Percentiles rank a stretch among this genome's conserved stretches.
Evolutionary conservation across 495 filamentous ascomycete species (phyloP).

Genomic region (Viridothelium virens): DNA sequence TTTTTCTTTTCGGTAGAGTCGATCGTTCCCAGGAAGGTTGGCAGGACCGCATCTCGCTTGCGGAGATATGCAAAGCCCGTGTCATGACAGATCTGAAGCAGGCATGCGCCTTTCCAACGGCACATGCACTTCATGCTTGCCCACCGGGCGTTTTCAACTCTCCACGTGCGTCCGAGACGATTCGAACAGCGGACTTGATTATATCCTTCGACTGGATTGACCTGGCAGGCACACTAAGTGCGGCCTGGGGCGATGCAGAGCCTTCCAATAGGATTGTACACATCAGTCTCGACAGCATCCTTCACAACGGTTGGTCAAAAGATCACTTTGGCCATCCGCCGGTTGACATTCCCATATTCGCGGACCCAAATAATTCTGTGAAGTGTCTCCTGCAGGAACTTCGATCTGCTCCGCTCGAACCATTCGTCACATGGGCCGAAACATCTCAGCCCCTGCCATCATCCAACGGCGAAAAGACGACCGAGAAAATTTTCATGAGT

Average conservation of each 20-base stretch:
- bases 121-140: slow-evolving; percentile 18
- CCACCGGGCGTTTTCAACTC: slow-evolving; percentile 19
- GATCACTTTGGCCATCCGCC: slow-evolving; percentile 24
- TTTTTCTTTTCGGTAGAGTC: slow-evolving; percentile 22
- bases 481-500: slow-evolving; percentile 16
- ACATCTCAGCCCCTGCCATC: neutral
- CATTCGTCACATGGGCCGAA: neutral
- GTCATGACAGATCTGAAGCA: slow-evolving; percentile 23
- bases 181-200: slow-evolving; percentile 24
- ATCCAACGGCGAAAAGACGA: neutral
- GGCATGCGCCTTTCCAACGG: slow-evolving; percentile 20
- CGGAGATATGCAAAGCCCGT: slow-evolving; percentile 17
- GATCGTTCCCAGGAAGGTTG: slow-evolving; percentile 17
- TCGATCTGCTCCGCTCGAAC: neutral
- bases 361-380: slow-evolving; percentile 21
- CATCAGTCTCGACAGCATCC: slow-evolving; percentile 20
- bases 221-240: slow-evolving; percentile 19
- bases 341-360: slow-evolving; percentile 18
- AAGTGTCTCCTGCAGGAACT: slow-evolving; percentile 13
- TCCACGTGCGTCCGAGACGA: slow-evolving; percentile 15
- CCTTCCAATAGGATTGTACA: slow-evolving; percentile 17
- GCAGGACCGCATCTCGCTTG: slow-evolving; percentile 20
- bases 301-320: slow-evolving; percentile 29
- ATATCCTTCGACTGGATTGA: slow-evolving; percentile 28
- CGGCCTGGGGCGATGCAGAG: slow-evolving; percentile 19